Conservation (phyloP, 805 yeast species). For the Dipodascus albidus region DNA sequence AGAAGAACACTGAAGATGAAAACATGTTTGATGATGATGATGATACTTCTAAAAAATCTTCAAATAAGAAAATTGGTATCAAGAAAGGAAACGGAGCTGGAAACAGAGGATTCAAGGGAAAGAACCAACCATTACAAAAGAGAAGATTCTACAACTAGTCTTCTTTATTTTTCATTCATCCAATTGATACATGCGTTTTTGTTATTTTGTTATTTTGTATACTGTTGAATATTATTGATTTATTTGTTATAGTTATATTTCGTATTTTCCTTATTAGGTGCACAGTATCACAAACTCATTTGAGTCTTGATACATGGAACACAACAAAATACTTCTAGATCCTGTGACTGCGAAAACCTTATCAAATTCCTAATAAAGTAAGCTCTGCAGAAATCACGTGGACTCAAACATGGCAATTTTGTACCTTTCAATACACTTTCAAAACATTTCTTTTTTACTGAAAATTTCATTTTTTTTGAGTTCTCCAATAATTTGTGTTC, state of each 20-base stretch:
- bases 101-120: background rate
- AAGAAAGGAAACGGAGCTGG: background rate
- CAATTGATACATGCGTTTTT: too few relatives aligned
- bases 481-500: background rate
- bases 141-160: background rate
- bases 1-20: conserved; percentile 39
- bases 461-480: background rate
- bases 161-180: background rate
- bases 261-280: too few relatives aligned
- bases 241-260: too few relatives aligned
- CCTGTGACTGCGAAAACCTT: background rate
- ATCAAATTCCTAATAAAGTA: background rate
- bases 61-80: background rate
- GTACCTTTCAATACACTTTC: background rate
- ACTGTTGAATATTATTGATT: background rate
- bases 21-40: conserved; percentile 41
- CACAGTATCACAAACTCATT: background rate
- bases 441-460: background rate
- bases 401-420: too few relatives aligned
- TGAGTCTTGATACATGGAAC: too few relatives aligned
- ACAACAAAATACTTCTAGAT: too few relatives aligned
- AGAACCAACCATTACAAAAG: background rate
- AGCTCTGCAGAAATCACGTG: background rate
- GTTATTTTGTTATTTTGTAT: background rate
- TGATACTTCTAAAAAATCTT: background rate